Evolutionary conservation across 2,329 filamentous ascomycete genomes (phyloP).

Genomic region (Amauroascus verrucosus): DNA sequence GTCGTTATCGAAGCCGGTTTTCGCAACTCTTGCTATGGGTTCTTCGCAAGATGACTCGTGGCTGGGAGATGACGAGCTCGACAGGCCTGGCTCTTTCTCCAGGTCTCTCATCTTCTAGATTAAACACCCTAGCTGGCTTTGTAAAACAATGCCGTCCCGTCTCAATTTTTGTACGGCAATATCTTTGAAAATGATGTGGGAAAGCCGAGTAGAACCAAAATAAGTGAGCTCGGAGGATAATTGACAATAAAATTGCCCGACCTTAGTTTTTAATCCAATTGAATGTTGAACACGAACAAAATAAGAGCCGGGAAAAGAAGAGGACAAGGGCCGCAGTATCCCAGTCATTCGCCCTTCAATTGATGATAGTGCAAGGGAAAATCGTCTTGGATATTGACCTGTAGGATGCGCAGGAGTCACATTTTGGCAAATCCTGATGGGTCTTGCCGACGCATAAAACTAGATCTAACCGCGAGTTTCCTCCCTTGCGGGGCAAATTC

Average conservation of each 20-base stretch:
- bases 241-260: too few species aligned
- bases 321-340: not conserved
- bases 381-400: not conserved
- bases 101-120: not conserved
- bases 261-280: too few species aligned
- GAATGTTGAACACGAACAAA: too few species aligned
- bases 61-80: not conserved
- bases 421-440: constrained; percentile 4
- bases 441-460: not conserved
- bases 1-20: constrained; percentile 13
- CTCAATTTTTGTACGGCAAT: not conserved
- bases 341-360: not conserved
- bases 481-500: constrained; percentile 7
- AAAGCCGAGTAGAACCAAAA: not conserved
- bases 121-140: not conserved
- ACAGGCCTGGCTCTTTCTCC: not conserved
- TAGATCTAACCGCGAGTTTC: not conserved
- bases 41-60: constrained; percentile 2
- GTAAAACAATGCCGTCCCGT: not conserved
- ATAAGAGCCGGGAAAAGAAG: not conserved
- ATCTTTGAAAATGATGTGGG: not conserved
- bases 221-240: too few species aligned
- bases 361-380: not conserved
- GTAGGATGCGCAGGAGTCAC: not conserved
- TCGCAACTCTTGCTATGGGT: constrained; percentile 4